Percentiles rank a stretch among this genome's conserved stretches.
Conservation (phyloP, 352 stramenopile species). For the Pythium phragmiticola region DNA sequence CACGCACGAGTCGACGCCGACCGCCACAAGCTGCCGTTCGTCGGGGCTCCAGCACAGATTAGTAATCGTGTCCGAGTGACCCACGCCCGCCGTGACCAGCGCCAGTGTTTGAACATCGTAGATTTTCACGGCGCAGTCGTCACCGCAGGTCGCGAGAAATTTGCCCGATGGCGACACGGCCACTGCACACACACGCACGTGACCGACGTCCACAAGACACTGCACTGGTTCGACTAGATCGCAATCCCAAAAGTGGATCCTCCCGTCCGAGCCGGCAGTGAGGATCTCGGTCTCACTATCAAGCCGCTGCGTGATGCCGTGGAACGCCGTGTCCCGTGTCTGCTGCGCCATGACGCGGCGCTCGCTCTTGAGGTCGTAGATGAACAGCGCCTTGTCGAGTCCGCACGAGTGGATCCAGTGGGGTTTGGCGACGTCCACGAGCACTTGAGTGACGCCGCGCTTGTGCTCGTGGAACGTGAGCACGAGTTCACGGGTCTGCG, state of each 20-base stretch:
- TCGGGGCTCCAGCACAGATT: slow-evolving; percentile 86
- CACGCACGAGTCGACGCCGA: slow-evolving; percentile 87
- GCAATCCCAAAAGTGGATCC: slow-evolving; percentile 90
- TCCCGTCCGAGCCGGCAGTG: slow-evolving; percentile 76
- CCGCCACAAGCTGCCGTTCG: slow-evolving; percentile 90
- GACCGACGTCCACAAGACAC: slow-evolving; percentile 42
- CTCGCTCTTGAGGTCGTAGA: slow-evolving; percentile 90
- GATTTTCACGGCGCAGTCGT: slow-evolving; percentile 86
- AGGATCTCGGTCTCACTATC: slow-evolving; percentile 92
- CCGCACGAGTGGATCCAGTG: slow-evolving; percentile 88
- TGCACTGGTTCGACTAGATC: slow-evolving; percentile 82
- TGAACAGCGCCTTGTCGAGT: slow-evolving; percentile 86
- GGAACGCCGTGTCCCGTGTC: slow-evolving; percentile 74
- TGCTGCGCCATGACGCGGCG: slow-evolving; percentile 80
- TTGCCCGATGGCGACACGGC: slow-evolving; percentile 62
- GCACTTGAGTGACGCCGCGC: slow-evolving; percentile 70
- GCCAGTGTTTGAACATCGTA: slow-evolving; percentile 50
- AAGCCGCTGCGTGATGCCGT: slow-evolving; percentile 79
- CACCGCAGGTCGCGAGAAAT: slow-evolving; percentile 76
- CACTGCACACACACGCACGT: slow-evolving; percentile 41
- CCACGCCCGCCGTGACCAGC: slow-evolving; percentile 49
- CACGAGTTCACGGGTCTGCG: slow-evolving; percentile 82
- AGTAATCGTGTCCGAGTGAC: slow-evolving; percentile 75
- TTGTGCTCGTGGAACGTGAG: slow-evolving; percentile 91
- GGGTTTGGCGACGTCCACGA: slow-evolving; percentile 73